Conservation (phyloP, 139 green algal species). For the Mychonastes homosphaera region DNA sequence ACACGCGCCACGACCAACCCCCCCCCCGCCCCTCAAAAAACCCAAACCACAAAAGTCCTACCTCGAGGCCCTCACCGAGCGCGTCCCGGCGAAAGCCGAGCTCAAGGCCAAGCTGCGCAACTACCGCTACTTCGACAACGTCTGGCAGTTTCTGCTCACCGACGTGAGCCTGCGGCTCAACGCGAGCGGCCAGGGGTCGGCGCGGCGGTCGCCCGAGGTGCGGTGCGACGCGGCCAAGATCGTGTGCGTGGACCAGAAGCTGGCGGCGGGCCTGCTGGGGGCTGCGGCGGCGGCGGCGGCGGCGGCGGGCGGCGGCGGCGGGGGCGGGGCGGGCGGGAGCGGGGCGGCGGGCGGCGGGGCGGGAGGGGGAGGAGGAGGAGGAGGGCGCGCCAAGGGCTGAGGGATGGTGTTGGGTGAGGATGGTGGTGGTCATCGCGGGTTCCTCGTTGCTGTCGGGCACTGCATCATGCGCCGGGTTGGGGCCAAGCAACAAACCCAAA, state of each 20-base stretch:
- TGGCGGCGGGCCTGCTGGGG: constrained; percentile 12
- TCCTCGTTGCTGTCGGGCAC: too few relatives aligned
- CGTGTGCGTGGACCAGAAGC: constrained; percentile 32
- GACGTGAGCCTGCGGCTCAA: constrained; percentile 35
- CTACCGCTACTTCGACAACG: constrained; percentile 46
- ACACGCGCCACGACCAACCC: neutral
- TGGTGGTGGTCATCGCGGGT: too few relatives aligned
- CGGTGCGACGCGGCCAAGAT: constrained; percentile 28
- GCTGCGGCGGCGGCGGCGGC: neutral
- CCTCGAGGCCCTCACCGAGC: constrained; percentile 27
- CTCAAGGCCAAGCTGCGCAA: constrained; percentile 42
- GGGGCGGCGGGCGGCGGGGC: too few relatives aligned
- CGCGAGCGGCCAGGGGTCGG: constrained; percentile 13
- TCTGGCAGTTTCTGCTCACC: constrained; percentile 43
- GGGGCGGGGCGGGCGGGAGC: too few relatives aligned
- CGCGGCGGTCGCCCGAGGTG: constrained; percentile 19
- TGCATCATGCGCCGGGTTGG: too few relatives aligned
- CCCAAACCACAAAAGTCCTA: too few relatives aligned
- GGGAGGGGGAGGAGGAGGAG: too few relatives aligned
- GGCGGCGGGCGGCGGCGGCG: too few relatives aligned
- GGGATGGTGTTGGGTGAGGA: too few relatives aligned
- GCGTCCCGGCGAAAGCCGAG: constrained; percentile 31
- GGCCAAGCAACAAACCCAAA: too few relatives aligned
- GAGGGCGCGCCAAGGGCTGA: too few relatives aligned
- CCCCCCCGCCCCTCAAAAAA: too few relatives aligned